Conservation (phyloP, 2,329 filamentous ascomycete genomes). For the Xylaria sp. region DNA sequence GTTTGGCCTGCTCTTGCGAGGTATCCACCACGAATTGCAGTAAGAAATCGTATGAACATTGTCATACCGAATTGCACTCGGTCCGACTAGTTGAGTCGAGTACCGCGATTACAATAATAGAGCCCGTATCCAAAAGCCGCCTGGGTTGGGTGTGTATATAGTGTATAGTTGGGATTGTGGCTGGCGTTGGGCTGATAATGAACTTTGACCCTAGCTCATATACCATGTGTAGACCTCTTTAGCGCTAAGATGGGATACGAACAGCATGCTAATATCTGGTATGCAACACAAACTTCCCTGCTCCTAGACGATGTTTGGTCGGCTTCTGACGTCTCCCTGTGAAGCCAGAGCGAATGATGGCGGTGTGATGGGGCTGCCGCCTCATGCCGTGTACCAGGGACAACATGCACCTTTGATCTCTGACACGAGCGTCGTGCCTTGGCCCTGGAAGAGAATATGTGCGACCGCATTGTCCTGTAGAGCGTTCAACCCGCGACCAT, state of each 20-base stretch:
- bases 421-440: slow-evolving; percentile 9
- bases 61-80: slow-evolving; percentile 17
- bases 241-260: slow-evolving; percentile 11
- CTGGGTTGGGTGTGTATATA: slow-evolving; percentile 13
- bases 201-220: background rate
- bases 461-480: slow-evolving; percentile 19
- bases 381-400: slow-evolving; percentile 28
- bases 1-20: background rate
- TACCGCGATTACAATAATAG: background rate
- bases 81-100: slow-evolving; percentile 20
- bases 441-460: slow-evolving; percentile 14
- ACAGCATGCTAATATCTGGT: background rate
- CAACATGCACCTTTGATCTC: slow-evolving; percentile 11
- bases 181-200: background rate
- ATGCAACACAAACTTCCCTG: slow-evolving; percentile 19
- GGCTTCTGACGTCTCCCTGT: slow-evolving; percentile 22
- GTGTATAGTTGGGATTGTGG: background rate
- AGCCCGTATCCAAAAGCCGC: slow-evolving; percentile 12
- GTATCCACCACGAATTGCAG: background rate
- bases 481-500: slow-evolving; percentile 3
- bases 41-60: slow-evolving; percentile 6
- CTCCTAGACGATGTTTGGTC: slow-evolving; percentile 12
- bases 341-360: slow-evolving; percentile 21
- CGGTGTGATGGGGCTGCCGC: slow-evolving; percentile 11
- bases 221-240: slow-evolving; percentile 6